These are phyloP conservation scores for Heterobasidion occidentale DNA, from an alignment of 1,284 basidiomycete genomes.

Conservation along the genomic window DNA sequence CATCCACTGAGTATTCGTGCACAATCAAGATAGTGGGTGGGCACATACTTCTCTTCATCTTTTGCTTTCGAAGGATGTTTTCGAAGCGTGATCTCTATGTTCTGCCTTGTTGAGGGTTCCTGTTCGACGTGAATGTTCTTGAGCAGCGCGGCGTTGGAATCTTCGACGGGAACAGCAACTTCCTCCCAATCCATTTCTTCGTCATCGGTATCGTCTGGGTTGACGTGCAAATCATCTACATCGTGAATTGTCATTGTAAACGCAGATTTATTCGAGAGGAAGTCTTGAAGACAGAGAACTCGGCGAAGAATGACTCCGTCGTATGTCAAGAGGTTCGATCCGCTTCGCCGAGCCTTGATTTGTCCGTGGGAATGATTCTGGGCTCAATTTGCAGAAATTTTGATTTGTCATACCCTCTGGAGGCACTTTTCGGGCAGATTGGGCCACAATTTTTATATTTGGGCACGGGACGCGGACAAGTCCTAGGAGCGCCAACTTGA, in stretches of 20 bases:
- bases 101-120: slow-evolving; percentile 10
- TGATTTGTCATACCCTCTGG: too few species aligned
- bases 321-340: too few species aligned
- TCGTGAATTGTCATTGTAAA: not conserved
- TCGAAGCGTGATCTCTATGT: slow-evolving; percentile 12
- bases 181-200: slow-evolving; percentile 60
- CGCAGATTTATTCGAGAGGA: not conserved
- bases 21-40: not conserved
- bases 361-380: too few species aligned
- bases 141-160: not conserved
- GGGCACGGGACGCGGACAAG: too few species aligned
- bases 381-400: too few species aligned
- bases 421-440: too few species aligned
- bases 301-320: too few species aligned
- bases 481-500: too few species aligned
- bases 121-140: slow-evolving; percentile 5
- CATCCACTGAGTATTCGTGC: not conserved
- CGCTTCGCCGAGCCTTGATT: too few species aligned
- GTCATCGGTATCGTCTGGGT: slow-evolving; percentile 28
- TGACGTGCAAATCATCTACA: not conserved
- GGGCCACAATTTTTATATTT: too few species aligned
- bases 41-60: slow-evolving; percentile 5
- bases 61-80: slow-evolving; percentile 10
- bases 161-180: slow-evolving; percentile 35
- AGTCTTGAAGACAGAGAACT: too few species aligned